Conservation (phyloP, 1,139 yeast species). For the Yamadazyma buinensis region DNA sequence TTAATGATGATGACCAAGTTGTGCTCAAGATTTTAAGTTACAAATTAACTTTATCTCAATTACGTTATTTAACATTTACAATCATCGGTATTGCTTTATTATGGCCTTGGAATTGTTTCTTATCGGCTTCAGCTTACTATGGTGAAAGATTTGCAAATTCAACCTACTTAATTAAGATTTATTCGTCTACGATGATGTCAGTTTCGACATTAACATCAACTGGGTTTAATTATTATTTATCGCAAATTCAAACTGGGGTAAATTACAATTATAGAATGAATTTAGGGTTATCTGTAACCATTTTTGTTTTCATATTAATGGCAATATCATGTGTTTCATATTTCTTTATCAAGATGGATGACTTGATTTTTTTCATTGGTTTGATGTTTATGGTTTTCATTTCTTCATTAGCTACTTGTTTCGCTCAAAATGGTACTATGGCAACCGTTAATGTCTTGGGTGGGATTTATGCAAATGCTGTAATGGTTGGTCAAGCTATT, state of each 20-base stretch:
- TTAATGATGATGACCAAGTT: constrained; percentile 5
- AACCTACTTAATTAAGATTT: constrained; percentile 53
- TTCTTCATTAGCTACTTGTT: constrained; percentile 64
- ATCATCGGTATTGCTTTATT: constrained; percentile 72
- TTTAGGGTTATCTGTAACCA: constrained; percentile 56
- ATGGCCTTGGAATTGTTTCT: constrained; percentile 97
- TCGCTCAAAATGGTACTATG: constrained; percentile 87
- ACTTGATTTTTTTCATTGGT: constrained; percentile 37
- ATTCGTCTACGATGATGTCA: constrained; percentile 87
- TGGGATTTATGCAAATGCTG: constrained; percentile 76
- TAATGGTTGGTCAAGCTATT: constrained; percentile 91
- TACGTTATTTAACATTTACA: constrained; percentile 61
- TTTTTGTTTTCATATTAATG: constrained; percentile 50
- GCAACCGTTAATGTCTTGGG: constrained; percentile 82
- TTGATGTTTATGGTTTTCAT: constrained; percentile 57
- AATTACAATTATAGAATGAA: constrained; percentile 59
- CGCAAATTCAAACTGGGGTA: constrained; percentile 63
- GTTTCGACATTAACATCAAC: constrained; percentile 75
- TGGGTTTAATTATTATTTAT: constrained; percentile 56
- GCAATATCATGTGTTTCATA: constrained; percentile 50
- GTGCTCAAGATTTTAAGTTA: constrained; percentile 12
- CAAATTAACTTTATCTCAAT: constrained; percentile 24
- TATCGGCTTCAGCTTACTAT: constrained; percentile 84
- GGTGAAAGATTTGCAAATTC: constrained; percentile 56
- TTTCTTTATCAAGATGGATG: constrained; percentile 34